A percentile compares a stretch with the other conserved stretches of the same genome.
Evolutionary conservation across 2,329 filamentous ascomycete genomes (phyloP).

Genomic region (Penicillium decumbens): DNA sequence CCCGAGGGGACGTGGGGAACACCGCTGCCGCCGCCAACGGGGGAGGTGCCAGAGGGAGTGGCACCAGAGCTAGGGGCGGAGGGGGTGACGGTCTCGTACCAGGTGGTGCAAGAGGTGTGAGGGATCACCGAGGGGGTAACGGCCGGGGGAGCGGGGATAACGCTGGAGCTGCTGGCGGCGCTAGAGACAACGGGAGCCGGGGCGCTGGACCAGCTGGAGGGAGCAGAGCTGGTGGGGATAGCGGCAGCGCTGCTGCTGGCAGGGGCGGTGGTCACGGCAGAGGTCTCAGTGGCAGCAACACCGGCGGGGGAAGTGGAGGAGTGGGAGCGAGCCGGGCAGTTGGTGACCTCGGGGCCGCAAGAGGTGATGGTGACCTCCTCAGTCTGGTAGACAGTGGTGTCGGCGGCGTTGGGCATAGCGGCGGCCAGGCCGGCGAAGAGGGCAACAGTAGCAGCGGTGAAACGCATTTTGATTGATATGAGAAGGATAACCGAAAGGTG

Average conservation of each 20-base stretch:
- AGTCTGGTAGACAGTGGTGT: slow-evolving; percentile 53
- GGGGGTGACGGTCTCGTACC: slow-evolving; percentile 19
- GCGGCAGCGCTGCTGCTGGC: slow-evolving; percentile 7
- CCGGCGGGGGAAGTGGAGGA: slow-evolving; percentile 12
- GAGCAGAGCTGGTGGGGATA: slow-evolving; percentile 9
- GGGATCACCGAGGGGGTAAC: slow-evolving; percentile 21
- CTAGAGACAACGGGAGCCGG: slow-evolving; percentile 6
- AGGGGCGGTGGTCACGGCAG: slow-evolving; percentile 19
- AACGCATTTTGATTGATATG: slow-evolving; percentile 42
- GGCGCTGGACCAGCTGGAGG: slow-evolving; percentile 17
- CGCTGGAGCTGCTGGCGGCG: slow-evolving; percentile 4
- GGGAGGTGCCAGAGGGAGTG: slow-evolving; percentile 1
- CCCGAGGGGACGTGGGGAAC: slow-evolving; percentile 19
- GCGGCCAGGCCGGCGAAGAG: slow-evolving; percentile 41
- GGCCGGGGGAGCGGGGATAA: slow-evolving; percentile 12
- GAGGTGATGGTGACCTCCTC: slow-evolving; percentile 60
- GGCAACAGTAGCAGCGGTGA: slow-evolving; percentile 39
- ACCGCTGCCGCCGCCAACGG: slow-evolving; percentile 13
- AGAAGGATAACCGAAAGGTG: slow-evolving; percentile 33
- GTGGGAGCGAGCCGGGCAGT: slow-evolving; percentile 48
- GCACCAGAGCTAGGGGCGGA: neutral
- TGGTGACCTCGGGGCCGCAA: slow-evolving; percentile 56
- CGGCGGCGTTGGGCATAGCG: slow-evolving; percentile 34
- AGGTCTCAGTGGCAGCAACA: slow-evolving; percentile 1
- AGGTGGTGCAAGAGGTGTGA: slow-evolving; percentile 30